Conservation (phyloP, 495 filamentous ascomycete genomes). For the Penicillium paradoxum region DNA sequence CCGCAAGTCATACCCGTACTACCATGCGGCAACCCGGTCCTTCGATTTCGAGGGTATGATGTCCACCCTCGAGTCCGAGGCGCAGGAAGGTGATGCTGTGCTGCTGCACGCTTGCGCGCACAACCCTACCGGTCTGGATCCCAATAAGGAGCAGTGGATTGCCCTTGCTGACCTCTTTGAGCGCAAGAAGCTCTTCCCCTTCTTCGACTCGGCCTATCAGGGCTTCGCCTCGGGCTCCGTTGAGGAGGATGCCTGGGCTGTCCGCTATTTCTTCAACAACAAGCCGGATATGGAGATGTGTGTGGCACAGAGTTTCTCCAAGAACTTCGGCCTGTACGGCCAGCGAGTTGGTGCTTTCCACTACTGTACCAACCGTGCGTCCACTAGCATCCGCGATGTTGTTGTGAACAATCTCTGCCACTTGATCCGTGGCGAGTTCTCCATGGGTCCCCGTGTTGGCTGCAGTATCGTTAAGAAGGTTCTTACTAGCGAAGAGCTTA, state of each 20-base stretch:
- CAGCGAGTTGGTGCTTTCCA: constrained; percentile 49
- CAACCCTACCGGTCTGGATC: constrained; percentile 53
- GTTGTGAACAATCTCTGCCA: constrained; percentile 43
- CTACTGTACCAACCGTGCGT: constrained; percentile 34
- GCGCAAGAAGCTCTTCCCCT: constrained; percentile 48
- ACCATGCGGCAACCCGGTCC: constrained; percentile 39
- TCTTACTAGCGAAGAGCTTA: constrained; percentile 35
- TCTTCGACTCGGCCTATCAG: constrained; percentile 55
- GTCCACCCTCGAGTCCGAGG: constrained; percentile 37
- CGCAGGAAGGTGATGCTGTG: constrained; percentile 40
- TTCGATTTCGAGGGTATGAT: constrained; percentile 47
- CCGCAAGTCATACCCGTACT: constrained; percentile 48
- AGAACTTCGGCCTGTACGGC: constrained; percentile 54
- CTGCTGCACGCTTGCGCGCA: constrained; percentile 52
- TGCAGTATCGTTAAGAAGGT: constrained; percentile 49
- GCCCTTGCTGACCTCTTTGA: constrained; percentile 47
- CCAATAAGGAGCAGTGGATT: constrained; percentile 50
- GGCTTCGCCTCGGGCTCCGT: constrained; percentile 52
- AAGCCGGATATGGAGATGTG: constrained; percentile 48
- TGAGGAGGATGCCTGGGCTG: constrained; percentile 50
- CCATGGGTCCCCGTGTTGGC: constrained; percentile 45
- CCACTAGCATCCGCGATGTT: constrained; percentile 31
- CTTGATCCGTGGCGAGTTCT: constrained; percentile 45
- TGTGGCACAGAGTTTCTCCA: constrained; percentile 50
- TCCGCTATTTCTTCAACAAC: constrained; percentile 49